Conservation (phyloP, 1,139 yeast species). For the Zygotorulaspora mrakii region DNA sequence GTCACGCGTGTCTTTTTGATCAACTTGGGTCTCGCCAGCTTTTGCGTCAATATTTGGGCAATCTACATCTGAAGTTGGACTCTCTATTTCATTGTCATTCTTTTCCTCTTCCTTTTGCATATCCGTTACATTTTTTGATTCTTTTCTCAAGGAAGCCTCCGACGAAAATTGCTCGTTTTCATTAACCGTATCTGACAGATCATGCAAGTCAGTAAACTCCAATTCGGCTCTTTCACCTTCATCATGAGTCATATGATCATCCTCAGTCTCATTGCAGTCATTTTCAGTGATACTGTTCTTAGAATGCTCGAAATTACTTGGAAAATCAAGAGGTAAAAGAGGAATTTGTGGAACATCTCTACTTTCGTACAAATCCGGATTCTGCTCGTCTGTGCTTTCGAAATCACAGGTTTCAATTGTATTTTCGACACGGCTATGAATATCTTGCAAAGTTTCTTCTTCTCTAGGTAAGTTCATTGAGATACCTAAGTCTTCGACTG, state of each 20-base stretch:
- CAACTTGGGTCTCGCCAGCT: background rate
- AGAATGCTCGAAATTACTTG: too few species aligned
- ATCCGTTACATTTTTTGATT: background rate
- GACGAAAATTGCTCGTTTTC: background rate
- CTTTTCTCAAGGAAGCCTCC: background rate
- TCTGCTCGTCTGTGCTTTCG: background rate
- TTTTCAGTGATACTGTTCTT: too few species aligned
- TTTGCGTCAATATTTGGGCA: background rate
- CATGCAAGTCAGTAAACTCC: constrained; percentile 7
- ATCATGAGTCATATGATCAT: background rate
- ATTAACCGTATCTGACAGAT: background rate
- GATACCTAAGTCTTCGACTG: constrained; percentile 24
- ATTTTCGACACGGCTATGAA: background rate
- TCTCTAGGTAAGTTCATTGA: constrained; percentile 16
- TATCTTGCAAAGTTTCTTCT: constrained; percentile 11
- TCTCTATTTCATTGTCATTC: too few species aligned
- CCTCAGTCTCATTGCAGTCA: background rate
- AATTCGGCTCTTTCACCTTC: background rate
- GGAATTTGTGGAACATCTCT: constrained; percentile 2
- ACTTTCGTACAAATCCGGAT: background rate
- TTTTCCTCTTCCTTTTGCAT: too few species aligned
- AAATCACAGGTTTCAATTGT: background rate
- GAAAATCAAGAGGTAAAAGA: background rate
- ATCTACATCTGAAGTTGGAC: too few species aligned
- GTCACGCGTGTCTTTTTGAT: too few species aligned